phyloP scores from a whole-genome alignment of 2,329 filamentous ascomycete species.

The Cladobotryum protrusum region DNA sequence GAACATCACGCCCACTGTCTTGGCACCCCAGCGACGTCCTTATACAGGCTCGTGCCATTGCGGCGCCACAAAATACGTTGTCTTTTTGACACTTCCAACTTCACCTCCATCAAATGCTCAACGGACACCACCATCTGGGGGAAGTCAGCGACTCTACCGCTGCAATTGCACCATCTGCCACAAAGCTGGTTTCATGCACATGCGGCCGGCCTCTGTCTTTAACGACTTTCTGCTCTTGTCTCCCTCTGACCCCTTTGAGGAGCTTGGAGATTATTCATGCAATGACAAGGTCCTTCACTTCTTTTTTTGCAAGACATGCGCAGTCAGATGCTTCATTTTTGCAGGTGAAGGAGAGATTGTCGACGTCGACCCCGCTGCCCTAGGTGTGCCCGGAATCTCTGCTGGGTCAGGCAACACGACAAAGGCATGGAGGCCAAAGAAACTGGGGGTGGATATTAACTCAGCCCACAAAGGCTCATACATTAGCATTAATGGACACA shows the following conservation, averaged over 20 bases:
- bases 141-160: conserved; percentile 23
- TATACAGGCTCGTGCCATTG: conserved; percentile 42
- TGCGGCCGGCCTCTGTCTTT: conserved; percentile 27
- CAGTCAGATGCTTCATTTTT: conserved; percentile 37
- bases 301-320: conserved; percentile 43
- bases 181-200: conserved; percentile 41
- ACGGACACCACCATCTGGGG: conserved; percentile 12
- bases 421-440: conserved; percentile 26
- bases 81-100: conserved; percentile 36
- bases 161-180: conserved; percentile 47
- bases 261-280: conserved; percentile 36
- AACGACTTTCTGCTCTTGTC: conserved; percentile 42
- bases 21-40: conserved; percentile 10
- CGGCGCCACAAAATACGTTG: conserved; percentile 36
- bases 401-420: conserved; percentile 3
- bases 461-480: conserved; percentile 20
- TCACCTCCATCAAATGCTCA: conserved; percentile 12
- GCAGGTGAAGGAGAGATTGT: conserved; percentile 27
- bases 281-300: conserved; percentile 28
- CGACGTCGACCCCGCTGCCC: conserved; percentile 16
- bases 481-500: conserved; percentile 32
- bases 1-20: background rate
- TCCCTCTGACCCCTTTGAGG: conserved; percentile 30
- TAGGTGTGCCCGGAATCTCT: conserved; percentile 9
- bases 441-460: conserved; percentile 13